Evolutionary conservation across 2,329 filamentous ascomycete species (phyloP).

Genomic region (Lachnellula willkommii): DNA sequence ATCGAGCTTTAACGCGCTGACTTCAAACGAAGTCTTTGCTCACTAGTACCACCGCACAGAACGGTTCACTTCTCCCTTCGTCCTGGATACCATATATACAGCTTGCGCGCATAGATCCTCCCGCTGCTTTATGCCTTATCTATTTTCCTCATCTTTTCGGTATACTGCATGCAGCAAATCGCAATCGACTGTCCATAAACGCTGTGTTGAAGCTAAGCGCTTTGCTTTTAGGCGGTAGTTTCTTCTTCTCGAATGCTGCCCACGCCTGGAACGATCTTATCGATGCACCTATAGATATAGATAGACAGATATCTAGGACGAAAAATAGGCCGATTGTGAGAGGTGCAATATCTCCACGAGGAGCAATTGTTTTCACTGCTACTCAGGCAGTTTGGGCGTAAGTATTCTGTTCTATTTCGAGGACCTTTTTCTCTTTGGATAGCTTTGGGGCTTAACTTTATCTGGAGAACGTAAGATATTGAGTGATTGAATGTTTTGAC

Average conservation of each 20-base stretch:
- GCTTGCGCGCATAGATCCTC: not conserved
- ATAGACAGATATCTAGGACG: not conserved
- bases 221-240: not conserved
- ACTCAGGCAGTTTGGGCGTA: not conserved
- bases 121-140: not conserved
- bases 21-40: no score
- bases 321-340: not conserved
- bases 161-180: not conserved
- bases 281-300: not conserved
- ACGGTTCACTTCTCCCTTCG: not conserved
- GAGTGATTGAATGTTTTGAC: no score
- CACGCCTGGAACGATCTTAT: not conserved
- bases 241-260: not conserved
- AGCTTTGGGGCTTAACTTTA: no score
- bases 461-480: no score
- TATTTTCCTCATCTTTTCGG: not conserved
- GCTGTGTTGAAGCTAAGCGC: not conserved
- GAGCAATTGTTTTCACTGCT: not conserved
- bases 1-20: no score
- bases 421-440: no score
- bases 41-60: no score
- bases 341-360: not conserved
- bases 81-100: slow-evolving; percentile 1
- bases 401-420: no score
- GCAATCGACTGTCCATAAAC: not conserved